phyloP scores from a whole-genome alignment of 2,329 filamentous ascomycete genomes.

The Cladobotryum mycophilum region DNA sequence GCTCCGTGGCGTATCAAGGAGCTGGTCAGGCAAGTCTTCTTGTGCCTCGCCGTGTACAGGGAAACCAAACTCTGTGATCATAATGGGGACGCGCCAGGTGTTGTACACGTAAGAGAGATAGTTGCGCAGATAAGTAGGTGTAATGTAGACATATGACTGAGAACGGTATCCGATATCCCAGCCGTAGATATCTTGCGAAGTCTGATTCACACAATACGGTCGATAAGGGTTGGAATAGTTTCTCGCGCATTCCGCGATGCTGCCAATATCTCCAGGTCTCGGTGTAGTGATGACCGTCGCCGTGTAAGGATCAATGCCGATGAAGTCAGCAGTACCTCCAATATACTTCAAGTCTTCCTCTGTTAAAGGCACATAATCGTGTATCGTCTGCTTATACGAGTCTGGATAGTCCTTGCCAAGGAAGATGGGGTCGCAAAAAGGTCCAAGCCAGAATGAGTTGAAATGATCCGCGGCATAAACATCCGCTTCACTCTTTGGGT shows the following conservation, averaged over 20 bases:
- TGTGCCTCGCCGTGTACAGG: conserved; percentile 43
- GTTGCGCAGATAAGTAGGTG: conserved; percentile 50
- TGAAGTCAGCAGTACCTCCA: conserved; percentile 46
- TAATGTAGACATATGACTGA: conserved; percentile 51
- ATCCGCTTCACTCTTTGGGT: conserved; percentile 33
- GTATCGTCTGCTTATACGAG: conserved; percentile 37
- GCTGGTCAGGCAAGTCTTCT: conserved; percentile 40
- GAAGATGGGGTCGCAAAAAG: conserved; percentile 48
- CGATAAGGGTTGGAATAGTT: conserved; percentile 39
- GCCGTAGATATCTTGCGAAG: conserved; percentile 39
- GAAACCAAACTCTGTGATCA: conserved; percentile 52
- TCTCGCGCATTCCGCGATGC: conserved; percentile 41
- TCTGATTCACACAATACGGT: conserved; percentile 48
- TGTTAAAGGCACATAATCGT: conserved; percentile 41
- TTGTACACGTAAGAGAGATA: conserved; percentile 54
- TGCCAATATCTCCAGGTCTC: conserved; percentile 24
- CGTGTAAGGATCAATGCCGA: conserved; percentile 54
- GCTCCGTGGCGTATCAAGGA: conserved; percentile 47
- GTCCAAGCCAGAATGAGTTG: conserved; percentile 41
- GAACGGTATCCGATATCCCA: conserved; percentile 55
- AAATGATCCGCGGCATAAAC: conserved; percentile 41
- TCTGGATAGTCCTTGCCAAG: conserved; percentile 45
- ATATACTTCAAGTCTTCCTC: conserved; percentile 42
- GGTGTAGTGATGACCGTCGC: conserved; percentile 47
- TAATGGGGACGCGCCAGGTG: conserved; percentile 44